Conservation (phyloP, 2,329 filamentous ascomycete species). For the Parastagonospora avenae region DNA sequence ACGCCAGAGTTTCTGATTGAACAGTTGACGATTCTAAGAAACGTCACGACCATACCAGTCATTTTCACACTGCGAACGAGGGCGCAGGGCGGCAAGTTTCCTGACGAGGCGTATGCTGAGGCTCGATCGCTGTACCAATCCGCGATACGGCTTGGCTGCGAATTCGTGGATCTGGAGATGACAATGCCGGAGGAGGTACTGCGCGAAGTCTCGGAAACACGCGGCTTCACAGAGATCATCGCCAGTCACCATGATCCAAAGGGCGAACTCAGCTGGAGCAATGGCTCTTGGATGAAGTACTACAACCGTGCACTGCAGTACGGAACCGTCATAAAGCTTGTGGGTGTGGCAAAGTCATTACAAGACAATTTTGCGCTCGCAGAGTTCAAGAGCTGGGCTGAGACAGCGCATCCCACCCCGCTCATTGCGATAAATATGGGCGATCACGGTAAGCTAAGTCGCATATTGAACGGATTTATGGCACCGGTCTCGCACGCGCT, state of each 20-base stretch:
- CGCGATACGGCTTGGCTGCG: constrained; percentile 81
- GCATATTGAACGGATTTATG: constrained; percentile 89
- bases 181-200: constrained; percentile 80
- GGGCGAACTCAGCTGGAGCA: constrained; percentile 81
- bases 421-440: constrained; percentile 98
- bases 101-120: constrained; percentile 73
- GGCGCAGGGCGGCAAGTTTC: constrained; percentile 86
- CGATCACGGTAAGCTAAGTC: constrained; percentile 80
- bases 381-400: constrained; percentile 79
- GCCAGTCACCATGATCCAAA: constrained; percentile 92
- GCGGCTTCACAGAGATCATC: constrained; percentile 81
- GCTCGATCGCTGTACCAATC: constrained; percentile 76
- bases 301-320: constrained; percentile 91
- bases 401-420: constrained; percentile 74
- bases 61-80: constrained; percentile 91
- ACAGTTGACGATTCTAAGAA: constrained; percentile 80
- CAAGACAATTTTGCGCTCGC: constrained; percentile 87
- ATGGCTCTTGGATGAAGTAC: constrained; percentile 87
- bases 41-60: constrained; percentile 73
- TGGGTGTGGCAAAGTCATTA: constrained; percentile 75
- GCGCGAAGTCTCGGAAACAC: constrained; percentile 68
- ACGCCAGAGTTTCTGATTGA: constrained; percentile 77
- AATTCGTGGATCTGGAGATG: constrained; percentile 94
- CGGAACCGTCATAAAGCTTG: constrained; percentile 92
- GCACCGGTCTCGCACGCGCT: constrained; percentile 90